Conservation (phyloP, 2,329 filamentous ascomycete species). For the Fusarium musae region DNA sequence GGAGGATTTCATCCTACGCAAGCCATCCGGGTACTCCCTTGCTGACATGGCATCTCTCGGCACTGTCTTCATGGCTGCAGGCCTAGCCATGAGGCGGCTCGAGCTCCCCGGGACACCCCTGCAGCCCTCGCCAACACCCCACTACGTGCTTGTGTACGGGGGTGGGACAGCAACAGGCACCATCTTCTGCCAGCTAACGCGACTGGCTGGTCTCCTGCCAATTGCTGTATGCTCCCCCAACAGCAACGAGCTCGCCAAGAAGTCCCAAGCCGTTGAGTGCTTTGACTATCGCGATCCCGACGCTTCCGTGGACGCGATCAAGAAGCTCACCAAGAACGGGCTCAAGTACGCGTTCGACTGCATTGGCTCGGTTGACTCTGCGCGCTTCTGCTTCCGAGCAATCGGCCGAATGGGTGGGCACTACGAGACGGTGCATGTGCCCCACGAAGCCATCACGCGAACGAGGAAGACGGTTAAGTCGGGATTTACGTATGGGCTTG, state of each 20-base stretch:
- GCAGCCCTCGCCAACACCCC: neutral
- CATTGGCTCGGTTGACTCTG: conserved; percentile 4
- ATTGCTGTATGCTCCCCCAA: conserved; percentile 8
- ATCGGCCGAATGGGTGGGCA: conserved; percentile 9
- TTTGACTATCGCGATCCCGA: conserved; percentile 7
- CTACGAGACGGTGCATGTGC: conserved; percentile 9
- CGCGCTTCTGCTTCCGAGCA: neutral
- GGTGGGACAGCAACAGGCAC: conserved; percentile 13
- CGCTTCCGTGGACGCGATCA: neutral
- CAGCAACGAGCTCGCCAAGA: conserved; percentile 7
- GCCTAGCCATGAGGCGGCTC: neutral
- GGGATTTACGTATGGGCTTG: conserved; percentile 5
- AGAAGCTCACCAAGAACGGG: conserved; percentile 5
- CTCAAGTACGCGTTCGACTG: conserved; percentile 3
- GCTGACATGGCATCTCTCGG: conserved; percentile 7
- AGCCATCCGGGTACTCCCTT: conserved; percentile 8
- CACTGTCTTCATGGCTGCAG: conserved; percentile 1
- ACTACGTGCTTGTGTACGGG: conserved; percentile 14
- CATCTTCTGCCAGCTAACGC: neutral
- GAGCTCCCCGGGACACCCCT: conserved; percentile 1
- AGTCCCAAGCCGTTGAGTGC: neutral
- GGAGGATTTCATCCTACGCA: conserved; percentile 7
- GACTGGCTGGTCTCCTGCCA: neutral
- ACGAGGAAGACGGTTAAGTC: conserved; percentile 8
- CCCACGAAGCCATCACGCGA: conserved; percentile 4